Evolutionary conservation across 2,329 filamentous ascomycete species (phyloP), one percentile per base, ranked within the genome.

Genomic region (Clarireedia monteithiana): DNA sequence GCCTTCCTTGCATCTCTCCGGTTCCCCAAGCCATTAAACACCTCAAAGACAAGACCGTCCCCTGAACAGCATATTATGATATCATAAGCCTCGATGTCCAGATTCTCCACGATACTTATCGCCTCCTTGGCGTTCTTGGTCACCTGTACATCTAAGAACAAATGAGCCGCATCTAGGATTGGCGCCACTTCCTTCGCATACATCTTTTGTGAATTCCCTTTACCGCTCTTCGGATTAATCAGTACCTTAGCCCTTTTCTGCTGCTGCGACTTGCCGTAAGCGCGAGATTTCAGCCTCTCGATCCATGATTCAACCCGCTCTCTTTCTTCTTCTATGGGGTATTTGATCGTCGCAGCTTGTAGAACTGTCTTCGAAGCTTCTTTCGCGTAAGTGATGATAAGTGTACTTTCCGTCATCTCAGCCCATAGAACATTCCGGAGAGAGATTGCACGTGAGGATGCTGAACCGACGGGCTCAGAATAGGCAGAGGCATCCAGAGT

Each of bases 21-120:
- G 70, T 82, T 85, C 15, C 81, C 89, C 27, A 97, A 73, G 0
- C 92, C 92, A 68, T 97, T 96, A 75, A 96, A 95, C 17, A 95
- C 86, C 71, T 97, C 92, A 68, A 95, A 86, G 0, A 89, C 86
- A 46, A 95, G 77, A 6, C 92, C 92, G 64, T 97, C 92, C 5
- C 92, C 92, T 1, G 91, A 96, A 67, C 89, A 92, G 61, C 89
- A 88, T 34, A 92, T 83, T 15, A 96, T 80, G 4, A 89, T 86
- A 72, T 97, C 92, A 70, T 84, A 95, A 3, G 78, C 80, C 49
- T 89, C 80, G 34, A 91, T 78, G 64, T 96, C 88, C 48, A 95
- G 73, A 46, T 82, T 77, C 67, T 86, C 77, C n/a, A 83, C 85
- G 58, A 96, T 84, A 24, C 89, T 85, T 1, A 84, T 77, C 1